Evolutionary conservation across 768 basidiomycete genomes (phyloP).

Genomic region (Chiua virens): DNA sequence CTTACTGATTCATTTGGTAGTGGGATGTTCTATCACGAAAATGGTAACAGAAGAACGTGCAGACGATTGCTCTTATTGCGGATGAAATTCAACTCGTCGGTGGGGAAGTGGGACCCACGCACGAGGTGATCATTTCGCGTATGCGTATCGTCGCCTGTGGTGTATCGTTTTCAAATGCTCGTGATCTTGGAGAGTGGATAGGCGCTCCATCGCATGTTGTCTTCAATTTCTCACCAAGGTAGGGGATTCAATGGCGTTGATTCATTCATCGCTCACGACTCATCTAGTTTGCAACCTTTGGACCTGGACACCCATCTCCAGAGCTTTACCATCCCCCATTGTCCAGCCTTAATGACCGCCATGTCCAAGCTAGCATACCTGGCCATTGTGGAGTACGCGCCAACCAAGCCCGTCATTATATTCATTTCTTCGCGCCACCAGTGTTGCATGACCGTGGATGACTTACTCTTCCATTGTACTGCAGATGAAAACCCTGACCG

Average conservation of each 20-base stretch:
- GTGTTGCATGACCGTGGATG: constrained; percentile 88
- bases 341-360: constrained; percentile 96
- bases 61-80: constrained; percentile 89
- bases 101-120: constrained; percentile 92
- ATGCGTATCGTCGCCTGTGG: constrained; percentile 94
- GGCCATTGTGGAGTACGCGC: constrained; percentile 84
- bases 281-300: constrained; percentile 81
- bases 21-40: constrained; percentile 95
- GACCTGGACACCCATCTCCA: constrained; percentile 98
- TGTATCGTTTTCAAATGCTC: constrained; percentile 93
- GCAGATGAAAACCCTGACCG: constrained; percentile 83
- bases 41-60: constrained; percentile 98
- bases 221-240: constrained; percentile 97
- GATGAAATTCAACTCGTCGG: constrained; percentile 96
- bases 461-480: constrained; percentile 82
- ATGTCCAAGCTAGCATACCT: constrained; percentile 99
- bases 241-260: constrained; percentile 9
- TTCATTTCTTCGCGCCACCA: constrained; percentile 94
- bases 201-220: constrained; percentile 90
- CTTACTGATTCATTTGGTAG: constrained; percentile 36
- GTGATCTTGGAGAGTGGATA: constrained; percentile 97
- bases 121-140: constrained; percentile 93
- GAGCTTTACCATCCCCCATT: constrained; percentile 94
- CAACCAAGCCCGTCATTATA: constrained; percentile 82
- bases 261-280: constrained; percentile 10